Evolutionary conservation across 371 early-diverging fungal species (phyloP).

Genomic region (Mucor lusitanicus): DNA sequence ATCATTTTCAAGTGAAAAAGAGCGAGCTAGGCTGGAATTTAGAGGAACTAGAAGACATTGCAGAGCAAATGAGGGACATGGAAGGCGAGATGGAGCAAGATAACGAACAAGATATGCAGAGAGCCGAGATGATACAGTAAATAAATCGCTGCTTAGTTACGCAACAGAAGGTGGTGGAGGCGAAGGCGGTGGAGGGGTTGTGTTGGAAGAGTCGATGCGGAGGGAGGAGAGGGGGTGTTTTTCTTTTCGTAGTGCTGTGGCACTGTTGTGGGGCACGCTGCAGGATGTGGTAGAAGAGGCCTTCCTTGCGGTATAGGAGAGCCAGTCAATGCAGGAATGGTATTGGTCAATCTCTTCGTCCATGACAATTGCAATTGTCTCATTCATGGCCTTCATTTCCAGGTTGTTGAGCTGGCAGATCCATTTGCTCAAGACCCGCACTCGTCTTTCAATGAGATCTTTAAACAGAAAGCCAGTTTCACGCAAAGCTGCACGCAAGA

Average conservation of each 20-base stretch:
- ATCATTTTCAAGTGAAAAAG: slow-evolving; percentile 70
- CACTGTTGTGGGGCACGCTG: neutral
- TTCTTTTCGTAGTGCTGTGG: neutral
- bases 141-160: neutral
- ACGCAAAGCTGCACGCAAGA: slow-evolving; percentile 7
- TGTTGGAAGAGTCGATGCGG: neutral
- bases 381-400: neutral
- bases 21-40: slow-evolving; percentile 74
- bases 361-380: neutral
- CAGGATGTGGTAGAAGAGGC: neutral
- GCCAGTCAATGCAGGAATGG: slow-evolving; percentile 11
- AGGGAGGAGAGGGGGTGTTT: neutral
- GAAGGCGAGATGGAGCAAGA: slow-evolving; percentile 11
- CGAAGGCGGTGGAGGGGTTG: neutral
- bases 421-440: slow-evolving; percentile 18
- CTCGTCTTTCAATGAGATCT: slow-evolving; percentile 19
- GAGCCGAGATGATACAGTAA: slow-evolving; percentile 7
- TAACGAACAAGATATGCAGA: slow-evolving; percentile 14
- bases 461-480: slow-evolving; percentile 25
- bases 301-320: slow-evolving; percentile 12
- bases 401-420: slow-evolving; percentile 13
- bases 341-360: slow-evolving; percentile 12
- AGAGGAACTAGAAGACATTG: slow-evolving; percentile 67
- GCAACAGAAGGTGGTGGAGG: neutral
- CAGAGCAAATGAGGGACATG: slow-evolving; percentile 17